Evolutionary conservation across 2,329 filamentous ascomycete genomes (phyloP).

Genomic region (Davidsoniella virescens): DNA sequence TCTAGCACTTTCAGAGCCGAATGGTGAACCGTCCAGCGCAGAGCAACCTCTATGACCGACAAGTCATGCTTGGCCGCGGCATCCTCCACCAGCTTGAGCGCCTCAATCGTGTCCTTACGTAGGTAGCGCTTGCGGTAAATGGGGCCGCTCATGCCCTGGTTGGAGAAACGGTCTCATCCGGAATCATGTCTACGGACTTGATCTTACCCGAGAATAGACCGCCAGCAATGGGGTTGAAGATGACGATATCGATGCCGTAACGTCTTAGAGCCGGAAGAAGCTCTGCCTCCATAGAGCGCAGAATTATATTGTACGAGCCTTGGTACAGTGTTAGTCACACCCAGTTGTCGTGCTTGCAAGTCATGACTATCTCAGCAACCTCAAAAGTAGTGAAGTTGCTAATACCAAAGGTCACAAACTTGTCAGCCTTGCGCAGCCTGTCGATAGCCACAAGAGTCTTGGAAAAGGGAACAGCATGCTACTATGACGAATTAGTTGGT

Average conservation of each 20-base stretch:
- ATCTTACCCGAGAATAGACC: slow-evolving; percentile 70
- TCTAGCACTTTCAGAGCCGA: slow-evolving; percentile 37
- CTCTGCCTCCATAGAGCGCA: slow-evolving; percentile 58
- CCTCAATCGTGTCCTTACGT: slow-evolving; percentile 43
- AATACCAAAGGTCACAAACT: slow-evolving; percentile 66
- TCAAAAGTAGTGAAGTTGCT: slow-evolving; percentile 80
- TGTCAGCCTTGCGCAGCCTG: slow-evolving; percentile 69
- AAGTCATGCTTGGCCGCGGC: slow-evolving; percentile 52
- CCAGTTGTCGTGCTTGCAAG: slow-evolving; percentile 65
- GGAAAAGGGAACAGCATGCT: slow-evolving; percentile 54
- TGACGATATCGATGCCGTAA: slow-evolving; percentile 62
- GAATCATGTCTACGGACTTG: slow-evolving; percentile 46
- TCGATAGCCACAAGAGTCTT: slow-evolving; percentile 66
- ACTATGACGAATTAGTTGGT: slow-evolving; percentile 24
- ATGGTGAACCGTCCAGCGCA: slow-evolving; percentile 61
- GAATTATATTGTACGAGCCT: slow-evolving; percentile 75
- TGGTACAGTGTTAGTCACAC: slow-evolving; percentile 73
- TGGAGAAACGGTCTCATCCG: slow-evolving; percentile 55
- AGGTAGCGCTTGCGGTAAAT: slow-evolving; percentile 57
- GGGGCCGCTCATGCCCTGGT: slow-evolving; percentile 33
- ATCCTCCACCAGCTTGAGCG: slow-evolving; percentile 50
- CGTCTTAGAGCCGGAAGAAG: slow-evolving; percentile 56
- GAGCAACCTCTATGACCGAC: slow-evolving; percentile 54
- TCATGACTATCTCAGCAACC: slow-evolving; percentile 69
- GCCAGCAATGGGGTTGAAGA: slow-evolving; percentile 71